Percentiles rank a stretch among this genome's conserved stretches.
Evolutionary conservation across 148 eudicot genomes (phyloP).

Genomic region (Silene latifolia): DNA sequence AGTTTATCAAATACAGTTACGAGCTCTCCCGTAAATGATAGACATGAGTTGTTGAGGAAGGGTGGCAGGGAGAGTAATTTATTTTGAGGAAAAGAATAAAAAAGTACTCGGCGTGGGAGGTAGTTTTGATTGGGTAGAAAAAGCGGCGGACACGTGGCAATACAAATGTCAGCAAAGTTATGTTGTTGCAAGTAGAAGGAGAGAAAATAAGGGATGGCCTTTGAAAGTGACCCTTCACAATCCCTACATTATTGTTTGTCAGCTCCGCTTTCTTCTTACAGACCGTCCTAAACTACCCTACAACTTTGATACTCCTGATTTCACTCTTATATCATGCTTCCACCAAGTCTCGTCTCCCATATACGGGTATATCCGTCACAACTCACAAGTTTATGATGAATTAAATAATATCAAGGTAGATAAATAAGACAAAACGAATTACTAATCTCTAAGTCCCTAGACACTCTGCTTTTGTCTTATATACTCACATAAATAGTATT

Average conservation of each 20-base stretch:
- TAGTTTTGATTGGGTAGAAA: constrained; percentile 26
- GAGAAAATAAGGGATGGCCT: constrained; percentile 17
- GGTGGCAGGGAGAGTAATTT: constrained; percentile 12
- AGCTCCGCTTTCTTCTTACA: neutral
- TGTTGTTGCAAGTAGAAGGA: neutral
- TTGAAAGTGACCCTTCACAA: constrained; percentile 30
- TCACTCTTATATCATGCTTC: too few species aligned
- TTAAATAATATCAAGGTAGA: too few species aligned
- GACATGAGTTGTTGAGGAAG: neutral
- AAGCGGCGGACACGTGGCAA: constrained; percentile 41
- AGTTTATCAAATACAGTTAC: too few species aligned
- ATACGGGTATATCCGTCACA: too few species aligned
- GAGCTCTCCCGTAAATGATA: too few species aligned
- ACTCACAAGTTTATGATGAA: too few species aligned
- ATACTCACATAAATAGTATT: too few species aligned
- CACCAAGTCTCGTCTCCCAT: too few species aligned
- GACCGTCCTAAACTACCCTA: neutral
- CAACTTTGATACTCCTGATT: neutral
- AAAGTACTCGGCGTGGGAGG: constrained; percentile 16
- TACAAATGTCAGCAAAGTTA: constrained; percentile 9
- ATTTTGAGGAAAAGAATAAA: neutral
- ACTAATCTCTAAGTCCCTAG: too few species aligned
- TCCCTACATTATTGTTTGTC: constrained; percentile 17
- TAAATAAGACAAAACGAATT: too few species aligned
- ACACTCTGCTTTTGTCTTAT: too few species aligned